Evolutionary conservation across 192 early-diverging fungal genomes (phyloP), one percentile per base, ranked within the genome.

Genomic region (Mortierella hygrophila): DNA sequence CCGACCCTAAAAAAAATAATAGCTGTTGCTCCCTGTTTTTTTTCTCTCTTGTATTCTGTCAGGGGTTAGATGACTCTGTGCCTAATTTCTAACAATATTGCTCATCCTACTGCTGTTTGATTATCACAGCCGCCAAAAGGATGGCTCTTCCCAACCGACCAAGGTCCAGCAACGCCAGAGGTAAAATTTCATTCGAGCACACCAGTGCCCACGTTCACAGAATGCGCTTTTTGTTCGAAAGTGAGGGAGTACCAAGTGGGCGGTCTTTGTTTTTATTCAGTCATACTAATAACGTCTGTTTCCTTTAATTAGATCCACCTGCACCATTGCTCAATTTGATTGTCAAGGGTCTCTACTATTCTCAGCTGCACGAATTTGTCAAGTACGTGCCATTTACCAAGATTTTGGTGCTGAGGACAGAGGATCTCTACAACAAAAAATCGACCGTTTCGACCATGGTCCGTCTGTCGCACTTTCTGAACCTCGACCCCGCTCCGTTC

Each of bases 371-470:
- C 68, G 84, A 86, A 40, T 86, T 86, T 81, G 84, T 81, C 7
- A 86, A 86, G 68, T 76, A 80, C 15, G 84, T 86, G 40, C 84
- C 84, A 4, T 81, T 86, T n/a, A 86, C 84, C 65, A 86, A 86
- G 84, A 81, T 86, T 42, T 32, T 86, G 11, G 84, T 86, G 3
- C 46, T 86, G 40, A 76, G 84, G 55, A 86, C 84, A 32, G 84
- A 86, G 46, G 84, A 86, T 52, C 68, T 86, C 21, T 86, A 86
- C 52, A 76, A 86, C 68, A 80, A 75, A 49, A 80, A 81, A 32
- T 86, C 79, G 68, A 86, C 84, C 10, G 79, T 81, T 9, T 86
- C 84, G 2, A 86, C 84, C n/a, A 81, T 86, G 84, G 79, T 81
- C 4, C 84, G 84, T 1, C 49, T 86, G 26, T 80, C 79, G 15